These are phyloP conservation scores for Bryum argenteum DNA, from an alignment of 225 moss, liverwort and hornwort genomes.

Conservation along the genomic window DNA sequence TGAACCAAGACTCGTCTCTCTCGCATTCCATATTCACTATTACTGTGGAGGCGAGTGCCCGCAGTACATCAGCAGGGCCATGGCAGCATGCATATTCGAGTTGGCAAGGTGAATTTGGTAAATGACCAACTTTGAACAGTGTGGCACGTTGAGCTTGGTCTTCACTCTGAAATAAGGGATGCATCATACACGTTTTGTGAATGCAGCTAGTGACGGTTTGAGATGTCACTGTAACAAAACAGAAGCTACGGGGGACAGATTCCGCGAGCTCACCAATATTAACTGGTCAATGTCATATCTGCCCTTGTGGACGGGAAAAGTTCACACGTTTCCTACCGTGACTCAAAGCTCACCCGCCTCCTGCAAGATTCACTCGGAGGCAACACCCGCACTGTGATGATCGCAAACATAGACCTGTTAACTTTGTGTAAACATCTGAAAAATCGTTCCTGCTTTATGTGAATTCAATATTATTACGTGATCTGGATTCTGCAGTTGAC, in stretches of 20 bases:
- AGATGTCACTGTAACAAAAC: slow-evolving; percentile 57
- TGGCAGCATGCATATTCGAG: slow-evolving; percentile 77
- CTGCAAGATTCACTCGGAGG: slow-evolving; percentile 95
- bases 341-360: slow-evolving; percentile 94
- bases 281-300: slow-evolving; percentile 99
- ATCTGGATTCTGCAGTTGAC: not conserved
- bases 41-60: slow-evolving; percentile 91
- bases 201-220: slow-evolving; percentile 19
- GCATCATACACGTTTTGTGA: slow-evolving; percentile 8
- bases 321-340: slow-evolving; percentile 89
- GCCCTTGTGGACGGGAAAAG: slow-evolving; percentile 94
- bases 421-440: slow-evolving; percentile 23
- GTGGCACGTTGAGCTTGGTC: not conserved
- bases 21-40: slow-evolving; percentile 95
- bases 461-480: not conserved
- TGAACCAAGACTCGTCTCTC: slow-evolving; percentile 97
- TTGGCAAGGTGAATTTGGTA: slow-evolving; percentile 97
- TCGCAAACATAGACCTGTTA: slow-evolving; percentile 88
- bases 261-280: slow-evolving; percentile 92
- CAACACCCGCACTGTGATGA: slow-evolving; percentile 95
- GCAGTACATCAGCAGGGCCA: slow-evolving; percentile 54
- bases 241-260: slow-evolving; percentile 97
- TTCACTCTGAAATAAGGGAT: slow-evolving; percentile 15
- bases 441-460: slow-evolving; percentile 10
- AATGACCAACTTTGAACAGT: slow-evolving; percentile 19